A percentile compares a stretch with the other conserved stretches of the same genome.
Evolutionary conservation across 176 grass and related monocot genomes (phyloP).

Genomic region (Secale cereale): DNA sequence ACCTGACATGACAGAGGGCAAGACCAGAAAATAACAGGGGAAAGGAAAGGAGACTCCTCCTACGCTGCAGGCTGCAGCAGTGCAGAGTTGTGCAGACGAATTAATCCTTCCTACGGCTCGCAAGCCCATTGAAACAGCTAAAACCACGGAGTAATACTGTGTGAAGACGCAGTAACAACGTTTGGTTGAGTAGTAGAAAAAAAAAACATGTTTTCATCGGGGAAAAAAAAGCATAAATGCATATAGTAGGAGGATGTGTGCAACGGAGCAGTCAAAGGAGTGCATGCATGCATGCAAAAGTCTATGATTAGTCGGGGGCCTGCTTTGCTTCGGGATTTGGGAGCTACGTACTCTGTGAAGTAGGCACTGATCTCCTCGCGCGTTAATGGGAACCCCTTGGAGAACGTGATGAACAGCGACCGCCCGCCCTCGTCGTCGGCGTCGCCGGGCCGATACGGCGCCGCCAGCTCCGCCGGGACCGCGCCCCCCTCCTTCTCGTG

Average conservation of each 20-base stretch:
- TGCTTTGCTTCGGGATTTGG: constrained; percentile 4
- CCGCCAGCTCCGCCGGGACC: constrained; percentile 40
- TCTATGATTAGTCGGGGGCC: neutral
- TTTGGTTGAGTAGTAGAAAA: too few species aligned
- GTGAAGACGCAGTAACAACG: too few species aligned
- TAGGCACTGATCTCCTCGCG: constrained; percentile 57
- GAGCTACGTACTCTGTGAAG: constrained; percentile 62
- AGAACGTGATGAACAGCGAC: constrained; percentile 87
- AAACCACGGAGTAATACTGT: too few species aligned
- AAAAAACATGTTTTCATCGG: neutral
- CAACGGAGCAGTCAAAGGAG: neutral
- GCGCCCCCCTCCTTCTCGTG: constrained; percentile 27
- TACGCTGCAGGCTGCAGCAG: neutral
- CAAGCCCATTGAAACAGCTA: too few species aligned
- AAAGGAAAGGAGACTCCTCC: neutral
- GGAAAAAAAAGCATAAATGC: neutral
- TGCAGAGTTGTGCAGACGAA: neutral
- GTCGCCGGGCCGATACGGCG: neutral
- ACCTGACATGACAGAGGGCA: neutral
- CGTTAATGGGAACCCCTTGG: constrained; percentile 62
- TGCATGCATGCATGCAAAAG: neutral
- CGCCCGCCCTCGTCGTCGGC: neutral
- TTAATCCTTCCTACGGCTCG: too few species aligned
- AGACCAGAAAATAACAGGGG: neutral
- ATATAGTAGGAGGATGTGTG: neutral